These are phyloP conservation scores for Suillus hirtellus DNA, from an alignment of 768 basidiomycete species.

Conservation along the genomic window DNA sequence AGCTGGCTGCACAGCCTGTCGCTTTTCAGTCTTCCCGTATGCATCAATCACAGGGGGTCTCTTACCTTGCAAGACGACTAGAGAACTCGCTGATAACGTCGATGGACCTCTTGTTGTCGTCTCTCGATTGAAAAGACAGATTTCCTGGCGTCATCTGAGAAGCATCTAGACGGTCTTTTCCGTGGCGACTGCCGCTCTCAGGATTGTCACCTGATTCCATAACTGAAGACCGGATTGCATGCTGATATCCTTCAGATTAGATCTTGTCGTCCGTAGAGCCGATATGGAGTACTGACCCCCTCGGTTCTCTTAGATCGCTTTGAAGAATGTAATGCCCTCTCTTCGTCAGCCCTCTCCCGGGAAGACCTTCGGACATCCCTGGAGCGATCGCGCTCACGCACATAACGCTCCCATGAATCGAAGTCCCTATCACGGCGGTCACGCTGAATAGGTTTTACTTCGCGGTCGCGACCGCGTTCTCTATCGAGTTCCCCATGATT, in stretches of 20 bases:
- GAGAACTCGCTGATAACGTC: conserved; percentile 36
- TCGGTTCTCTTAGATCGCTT: conserved; percentile 30
- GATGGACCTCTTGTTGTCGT: neutral
- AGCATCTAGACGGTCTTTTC: neutral
- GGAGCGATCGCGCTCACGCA: conserved; percentile 21
- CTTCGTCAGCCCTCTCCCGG: conserved; percentile 29
- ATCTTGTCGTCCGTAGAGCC: neutral
- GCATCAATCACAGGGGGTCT: conserved; percentile 15
- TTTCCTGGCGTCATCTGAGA: neutral
- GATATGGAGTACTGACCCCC: conserved; percentile 23
- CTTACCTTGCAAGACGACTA: conserved; percentile 38
- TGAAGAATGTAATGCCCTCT: conserved; percentile 25
- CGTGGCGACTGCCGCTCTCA: neutral
- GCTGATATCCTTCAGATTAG: conserved; percentile 17
- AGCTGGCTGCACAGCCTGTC: conserved; percentile 47
- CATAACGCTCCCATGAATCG: conserved; percentile 22
- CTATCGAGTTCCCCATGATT: conserved; percentile 23
- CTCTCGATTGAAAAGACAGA: neutral
- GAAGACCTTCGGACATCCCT: conserved; percentile 18
- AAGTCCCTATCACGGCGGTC: conserved; percentile 27
- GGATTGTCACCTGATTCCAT: neutral
- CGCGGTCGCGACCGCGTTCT: conserved; percentile 25
- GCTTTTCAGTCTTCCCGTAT: conserved; percentile 16
- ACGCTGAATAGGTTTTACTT: conserved; percentile 21
- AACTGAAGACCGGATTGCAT: neutral